Evolutionary conservation across 352 stramenopile genomes (phyloP), one percentile per base, ranked within the genome.

Genomic region (Paralagenidium karlingii): DNA sequence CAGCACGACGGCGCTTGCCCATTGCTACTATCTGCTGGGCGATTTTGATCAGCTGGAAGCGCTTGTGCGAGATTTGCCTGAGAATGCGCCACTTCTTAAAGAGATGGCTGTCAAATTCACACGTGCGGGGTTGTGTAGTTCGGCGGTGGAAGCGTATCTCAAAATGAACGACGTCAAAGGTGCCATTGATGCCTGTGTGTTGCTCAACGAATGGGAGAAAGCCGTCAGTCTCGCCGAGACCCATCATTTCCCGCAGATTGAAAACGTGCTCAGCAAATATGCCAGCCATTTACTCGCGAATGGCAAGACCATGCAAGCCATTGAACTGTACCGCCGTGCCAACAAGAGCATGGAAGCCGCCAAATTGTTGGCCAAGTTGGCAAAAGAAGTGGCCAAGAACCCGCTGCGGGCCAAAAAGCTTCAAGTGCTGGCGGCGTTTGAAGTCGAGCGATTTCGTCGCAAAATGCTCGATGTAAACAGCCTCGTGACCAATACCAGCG

Each of bases 211-310:
- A 28, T 97, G 88, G 84, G 82, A 91, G 40, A 60, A 62, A 8
- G 90, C 90, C 21, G 80, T 97, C 27, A 53, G 82, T 20, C 65
- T 97, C 1, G 89, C 87, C 0, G 80, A 96, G 43, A 57, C 92
- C 49, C 81, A 96, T 60, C 69, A 94, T 43, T 97, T 94, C 42
- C 83, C 82, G 9, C 87, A 97, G 50, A 95, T 97, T 28, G 90
- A 97, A 52, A 90, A 91, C 37, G 63, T 97, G 8, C 45, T 97
- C 5, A 74, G 63, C 21, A 96, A 96, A 41, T 91, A 94, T 47
- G 83, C 82, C 7, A 82, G 60, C 16, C 63, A 94, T 25, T 54
- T 97, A 12, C 52, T 96, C 34, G 59, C 70, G 29, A 85, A 77
- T 33, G 82, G 79, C 20, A 87, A 96, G 37, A 90, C 70, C 0